phyloP scores from a whole-genome alignment of 352 stramenopile species.

The Phytophthora europaea region DNA sequence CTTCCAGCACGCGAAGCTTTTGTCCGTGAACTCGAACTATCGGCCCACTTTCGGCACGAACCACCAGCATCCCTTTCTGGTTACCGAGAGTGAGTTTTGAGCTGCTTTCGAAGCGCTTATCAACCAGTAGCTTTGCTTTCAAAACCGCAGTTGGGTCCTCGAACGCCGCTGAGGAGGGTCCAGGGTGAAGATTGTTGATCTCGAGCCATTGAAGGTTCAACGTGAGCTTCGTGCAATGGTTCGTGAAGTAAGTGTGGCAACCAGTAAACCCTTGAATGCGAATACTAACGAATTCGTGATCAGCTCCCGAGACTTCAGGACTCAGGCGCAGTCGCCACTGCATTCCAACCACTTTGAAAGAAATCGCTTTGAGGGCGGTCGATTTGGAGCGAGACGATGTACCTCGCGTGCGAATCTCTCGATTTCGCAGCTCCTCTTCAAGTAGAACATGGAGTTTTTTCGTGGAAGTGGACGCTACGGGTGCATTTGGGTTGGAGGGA shows the following conservation, averaged over 20 bases:
- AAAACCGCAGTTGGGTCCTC: constrained; percentile 80
- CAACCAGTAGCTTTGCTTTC: constrained; percentile 72
- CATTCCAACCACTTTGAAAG: constrained; percentile 68
- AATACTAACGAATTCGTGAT: constrained; percentile 85
- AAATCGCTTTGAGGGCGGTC: constrained; percentile 69
- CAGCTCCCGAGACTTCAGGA: constrained; percentile 59
- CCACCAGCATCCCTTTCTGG: constrained; percentile 79
- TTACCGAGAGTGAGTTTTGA: constrained; percentile 38
- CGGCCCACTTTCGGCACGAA: constrained; percentile 80
- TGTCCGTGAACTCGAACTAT: constrained; percentile 71
- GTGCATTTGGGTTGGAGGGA: constrained; percentile 25
- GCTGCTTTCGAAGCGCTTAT: constrained; percentile 61
- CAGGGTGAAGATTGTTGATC: constrained; percentile 84
- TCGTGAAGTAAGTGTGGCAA: constrained; percentile 75
- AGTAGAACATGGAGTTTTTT: constrained; percentile 76
- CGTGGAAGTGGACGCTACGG: constrained; percentile 23
- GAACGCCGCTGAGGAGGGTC: constrained; percentile 76
- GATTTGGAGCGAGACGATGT: constrained; percentile 36
- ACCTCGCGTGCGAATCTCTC: constrained; percentile 62
- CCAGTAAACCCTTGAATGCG: constrained; percentile 68
- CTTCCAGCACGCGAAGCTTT: constrained; percentile 77
- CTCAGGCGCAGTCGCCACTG: constrained; percentile 69
- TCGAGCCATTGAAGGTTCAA: constrained; percentile 87
- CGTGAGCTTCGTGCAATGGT: constrained; percentile 77
- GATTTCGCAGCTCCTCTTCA: constrained; percentile 72